Conservation (phyloP, 2,329 filamentous ascomycete genomes). For the Paracorniculantispora psalliotae region DNA sequence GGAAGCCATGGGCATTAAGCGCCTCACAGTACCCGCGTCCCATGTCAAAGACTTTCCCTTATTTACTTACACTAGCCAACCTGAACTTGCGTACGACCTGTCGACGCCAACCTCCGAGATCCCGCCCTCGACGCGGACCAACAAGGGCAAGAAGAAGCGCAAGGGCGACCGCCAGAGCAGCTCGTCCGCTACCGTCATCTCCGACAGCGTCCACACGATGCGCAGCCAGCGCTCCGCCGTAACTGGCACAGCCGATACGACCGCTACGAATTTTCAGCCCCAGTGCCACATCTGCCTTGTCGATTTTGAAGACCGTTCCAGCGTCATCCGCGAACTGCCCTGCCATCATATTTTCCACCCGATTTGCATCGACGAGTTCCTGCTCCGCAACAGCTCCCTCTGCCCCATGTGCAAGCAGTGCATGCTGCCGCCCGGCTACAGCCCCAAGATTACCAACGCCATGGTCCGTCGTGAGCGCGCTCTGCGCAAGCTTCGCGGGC, state of each 20-base stretch:
- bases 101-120: slow-evolving; percentile 31
- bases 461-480: slow-evolving; percentile 81
- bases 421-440: slow-evolving; percentile 65
- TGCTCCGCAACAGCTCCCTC: slow-evolving; percentile 72
- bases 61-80: slow-evolving; percentile 66
- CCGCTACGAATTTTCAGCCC: slow-evolving; percentile 63
- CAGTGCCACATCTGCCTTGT: slow-evolving; percentile 88
- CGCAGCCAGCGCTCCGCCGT: slow-evolving; percentile 36
- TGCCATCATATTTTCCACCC: slow-evolving; percentile 94
- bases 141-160: slow-evolving; percentile 26
- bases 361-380: slow-evolving; percentile 82
- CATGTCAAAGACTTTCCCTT: slow-evolving; percentile 71
- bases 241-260: slow-evolving; percentile 30
- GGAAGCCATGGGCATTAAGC: slow-evolving; percentile 79
- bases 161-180: slow-evolving; percentile 26
- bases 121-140: slow-evolving; percentile 25
- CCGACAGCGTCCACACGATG: slow-evolving; percentile 23
- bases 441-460: slow-evolving; percentile 69
- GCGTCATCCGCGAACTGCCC: slow-evolving; percentile 76
- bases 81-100: slow-evolving; percentile 33
- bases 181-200: slow-evolving; percentile 22
- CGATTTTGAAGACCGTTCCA: slow-evolving; percentile 64
- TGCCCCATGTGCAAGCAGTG: slow-evolving; percentile 88
- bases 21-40: slow-evolving; percentile 67
- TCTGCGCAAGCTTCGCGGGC: slow-evolving; percentile 55